Evolutionary conservation across 108 stramenopile species (phyloP), one percentile per base, ranked within the genome.

Genomic region (Skeletonema menzelii): DNA sequence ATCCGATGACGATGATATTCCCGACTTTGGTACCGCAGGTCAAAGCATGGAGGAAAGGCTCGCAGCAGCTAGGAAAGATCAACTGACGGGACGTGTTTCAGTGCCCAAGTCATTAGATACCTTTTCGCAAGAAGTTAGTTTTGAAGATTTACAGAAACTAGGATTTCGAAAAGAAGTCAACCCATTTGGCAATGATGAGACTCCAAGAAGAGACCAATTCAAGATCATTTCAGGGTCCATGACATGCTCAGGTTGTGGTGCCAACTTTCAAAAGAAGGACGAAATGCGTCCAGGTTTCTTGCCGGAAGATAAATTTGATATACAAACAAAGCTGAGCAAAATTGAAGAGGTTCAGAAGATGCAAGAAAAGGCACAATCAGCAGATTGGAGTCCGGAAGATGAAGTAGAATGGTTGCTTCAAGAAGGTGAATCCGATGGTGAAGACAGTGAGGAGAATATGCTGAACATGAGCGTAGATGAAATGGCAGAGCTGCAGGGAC

Each of bases 181-280:
- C 65, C 91, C 90, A 4, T 91, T 88, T 69, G 90, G 88, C 38
- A 77, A 87, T 67, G 94, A 91, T 59, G 92, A 93, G 69, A 90
- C 88, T 15, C 88, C 89, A 12, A 64, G 91, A 28, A 78, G 86
- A 59, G 80, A 87, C 8, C 67, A 75, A 27, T 89, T 85, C 63
- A 86, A 73, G 56, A 67, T 96, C 19, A 83, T 94, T 49, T 79
- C 87, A 8, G 84, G 92, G 53, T 83, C 95, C 62, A 91, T 91
- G 91, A 70, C 80, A 28, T 96, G 95, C 57, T 82, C 92, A 13
- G 95, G 89, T 8, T 96, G 95, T 70, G 95, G 95, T 64, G 71
- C 84, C 17, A 84, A 89, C 71, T 96, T 96, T 78, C 95, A 96
- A 72, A 69, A 65, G 35, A 69, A 72, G 7, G 76, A 92, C 56